These are phyloP conservation scores for Sporothrix pseudoabietina DNA, from an alignment of 2,329 filamentous ascomycete species.

Conservation along the genomic window DNA sequence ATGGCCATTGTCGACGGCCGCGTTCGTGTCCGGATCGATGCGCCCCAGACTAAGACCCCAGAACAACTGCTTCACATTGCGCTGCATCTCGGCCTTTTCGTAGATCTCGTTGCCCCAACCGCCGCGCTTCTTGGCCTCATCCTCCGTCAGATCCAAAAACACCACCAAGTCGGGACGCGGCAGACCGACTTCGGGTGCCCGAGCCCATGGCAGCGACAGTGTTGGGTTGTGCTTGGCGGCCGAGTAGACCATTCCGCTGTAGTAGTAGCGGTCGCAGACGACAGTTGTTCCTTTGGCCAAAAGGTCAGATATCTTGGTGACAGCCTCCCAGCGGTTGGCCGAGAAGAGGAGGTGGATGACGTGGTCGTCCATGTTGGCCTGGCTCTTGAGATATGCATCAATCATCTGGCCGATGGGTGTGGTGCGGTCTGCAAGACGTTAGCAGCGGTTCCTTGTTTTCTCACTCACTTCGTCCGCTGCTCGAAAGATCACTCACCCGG, in stretches of 20 bases:
- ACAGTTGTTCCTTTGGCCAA: conserved; percentile 71
- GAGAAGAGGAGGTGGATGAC: conserved; percentile 88
- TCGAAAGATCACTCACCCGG: conserved; percentile 47
- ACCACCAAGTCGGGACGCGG: conserved; percentile 85
- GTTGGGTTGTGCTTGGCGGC: conserved; percentile 78
- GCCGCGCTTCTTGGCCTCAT: conserved; percentile 72
- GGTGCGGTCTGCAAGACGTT: conserved; percentile 63
- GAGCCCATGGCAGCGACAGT: conserved; percentile 76
- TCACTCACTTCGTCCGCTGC: neutral
- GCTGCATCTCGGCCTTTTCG: conserved; percentile 81
- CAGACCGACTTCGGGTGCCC: conserved; percentile 80
- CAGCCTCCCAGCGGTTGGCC: conserved; percentile 84
- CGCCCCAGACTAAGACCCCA: conserved; percentile 55
- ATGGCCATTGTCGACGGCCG: neutral
- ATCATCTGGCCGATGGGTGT: conserved; percentile 89
- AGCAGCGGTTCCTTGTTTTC: neutral
- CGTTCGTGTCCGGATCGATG: neutral
- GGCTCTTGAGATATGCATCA: conserved; percentile 74
- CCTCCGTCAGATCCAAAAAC: conserved; percentile 79
- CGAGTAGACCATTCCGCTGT: conserved; percentile 90
- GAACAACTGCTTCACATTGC: conserved; percentile 74
- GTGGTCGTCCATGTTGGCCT: conserved; percentile 78
- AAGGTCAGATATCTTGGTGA: conserved; percentile 51
- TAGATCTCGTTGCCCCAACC: conserved; percentile 90
- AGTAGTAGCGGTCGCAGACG: conserved; percentile 90